These are phyloP conservation scores for Handroanthus guayacan DNA, from an alignment of 257 asterid species.

Conservation along the genomic window DNA sequence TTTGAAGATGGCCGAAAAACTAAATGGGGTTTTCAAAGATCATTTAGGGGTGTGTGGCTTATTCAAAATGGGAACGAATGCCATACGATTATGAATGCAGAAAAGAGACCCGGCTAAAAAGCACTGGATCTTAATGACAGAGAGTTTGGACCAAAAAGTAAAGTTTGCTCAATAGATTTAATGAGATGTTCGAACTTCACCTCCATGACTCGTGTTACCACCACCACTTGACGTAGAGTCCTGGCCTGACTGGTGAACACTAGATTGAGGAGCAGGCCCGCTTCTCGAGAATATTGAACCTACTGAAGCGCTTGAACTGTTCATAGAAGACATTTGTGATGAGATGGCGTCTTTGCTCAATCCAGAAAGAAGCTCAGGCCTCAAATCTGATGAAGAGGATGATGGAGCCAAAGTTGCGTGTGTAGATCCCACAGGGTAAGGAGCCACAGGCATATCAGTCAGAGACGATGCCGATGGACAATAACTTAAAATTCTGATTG, in stretches of 20 bases:
- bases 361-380: conserved; percentile 52
- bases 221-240: conserved; percentile 43
- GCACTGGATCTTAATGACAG: conserved; percentile 44
- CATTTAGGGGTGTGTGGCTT: conserved; percentile 43
- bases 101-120: conserved; percentile 40
- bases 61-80: conserved; percentile 53
- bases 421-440: conserved; percentile 81
- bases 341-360: conserved; percentile 45
- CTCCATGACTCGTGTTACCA: conserved; percentile 39
- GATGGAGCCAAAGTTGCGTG: conserved; percentile 74
- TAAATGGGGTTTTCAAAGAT: conserved; percentile 44
- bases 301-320: conserved; percentile 59
- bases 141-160: conserved; percentile 50
- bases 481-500: conserved; percentile 75
- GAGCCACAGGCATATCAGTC: conserved; percentile 88
- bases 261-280: conserved; percentile 49
- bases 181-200: conserved; percentile 41
- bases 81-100: conserved; percentile 51
- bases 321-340: conserved; percentile 52
- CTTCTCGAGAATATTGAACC: conserved; percentile 61
- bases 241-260: conserved; percentile 52
- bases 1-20: conserved; percentile 46
- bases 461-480: conserved; percentile 89
- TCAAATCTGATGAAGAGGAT: conserved; percentile 59
- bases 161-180: conserved; percentile 12